Evolutionary conservation across 352 stramenopile species (phyloP), one percentile per base, ranked within the genome.

Genomic region (Phytophthora rubi): DNA sequence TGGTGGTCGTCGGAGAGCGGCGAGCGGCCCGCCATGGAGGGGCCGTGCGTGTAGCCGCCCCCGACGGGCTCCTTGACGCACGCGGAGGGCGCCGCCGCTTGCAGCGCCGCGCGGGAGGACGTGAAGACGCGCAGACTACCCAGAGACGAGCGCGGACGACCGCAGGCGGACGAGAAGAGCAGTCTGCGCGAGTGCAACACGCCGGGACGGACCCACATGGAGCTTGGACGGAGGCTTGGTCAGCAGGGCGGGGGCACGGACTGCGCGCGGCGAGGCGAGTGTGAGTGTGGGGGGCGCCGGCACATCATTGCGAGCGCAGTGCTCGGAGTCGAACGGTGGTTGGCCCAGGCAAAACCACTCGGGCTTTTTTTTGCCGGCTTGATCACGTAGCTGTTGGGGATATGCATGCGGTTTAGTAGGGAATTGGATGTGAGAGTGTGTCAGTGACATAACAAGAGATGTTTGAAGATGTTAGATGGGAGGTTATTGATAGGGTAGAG

Each of bases 111-210:
- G 4, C 71, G 71, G 3, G 59, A 32, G 18, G 68, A 76, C 52
- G 68, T 76, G 59, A 79, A 79, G 45, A 79, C 71, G 58, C 71
- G 71, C 32, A 75, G 37, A 59, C 39, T 75, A 28, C 66, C 67
- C 7, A 75, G 48, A 45, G 54, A 61, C 48, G 68, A 73, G 53
- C 67, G 71, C 30, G 67, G 62, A 58, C 48, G 67, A 3, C 60
- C 58, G 42, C 57, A 68, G 10, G 39, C 51, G 30, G 71, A 67
- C 33, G 62, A 64, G 59, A 76, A 79, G 39, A 76, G 68, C 68
- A 76, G 49, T 53, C 62, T 48, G n/a, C 59, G 67, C 49, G 67
- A 47, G 35, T 55, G 18, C 55, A 73, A 33, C 21, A 61, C 62
- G 47, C 67, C 51, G 37, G 61, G 35, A 62, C 61, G 71, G 54